phyloP scores from a whole-genome alignment of 2,329 filamentous ascomycete genomes.

The Hypomyces perniciosus region DNA sequence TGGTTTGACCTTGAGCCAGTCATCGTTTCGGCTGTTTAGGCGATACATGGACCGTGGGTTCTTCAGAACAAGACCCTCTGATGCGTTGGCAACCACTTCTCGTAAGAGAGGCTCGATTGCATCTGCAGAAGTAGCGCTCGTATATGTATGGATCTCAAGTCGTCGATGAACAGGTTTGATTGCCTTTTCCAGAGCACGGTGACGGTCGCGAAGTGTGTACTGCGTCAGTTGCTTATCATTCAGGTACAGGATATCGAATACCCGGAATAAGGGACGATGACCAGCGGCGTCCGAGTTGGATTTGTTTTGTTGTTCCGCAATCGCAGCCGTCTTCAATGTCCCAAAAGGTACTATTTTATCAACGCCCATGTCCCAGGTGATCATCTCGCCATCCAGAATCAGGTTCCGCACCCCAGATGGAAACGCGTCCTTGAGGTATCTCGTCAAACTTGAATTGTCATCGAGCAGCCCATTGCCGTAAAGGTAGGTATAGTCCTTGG shows the following conservation, averaged over 20 bases:
- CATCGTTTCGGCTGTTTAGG: slow-evolving; percentile 83
- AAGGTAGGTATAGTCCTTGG: slow-evolving; percentile 91
- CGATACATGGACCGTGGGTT: slow-evolving; percentile 83
- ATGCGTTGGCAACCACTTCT: slow-evolving; percentile 77
- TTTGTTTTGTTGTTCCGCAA: slow-evolving; percentile 63
- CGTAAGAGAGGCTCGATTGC: slow-evolving; percentile 76
- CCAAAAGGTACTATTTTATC: slow-evolving; percentile 87
- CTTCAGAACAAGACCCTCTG: slow-evolving; percentile 88
- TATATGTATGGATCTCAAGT: slow-evolving; percentile 75
- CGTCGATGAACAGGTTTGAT: slow-evolving; percentile 66
- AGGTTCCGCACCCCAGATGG: slow-evolving; percentile 70
- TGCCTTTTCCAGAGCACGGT: slow-evolving; percentile 65
- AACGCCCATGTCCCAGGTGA: slow-evolving; percentile 86
- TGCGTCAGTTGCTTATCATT: slow-evolving; percentile 75
- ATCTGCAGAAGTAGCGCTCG: slow-evolving; percentile 57
- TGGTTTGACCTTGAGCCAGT: slow-evolving; percentile 98
- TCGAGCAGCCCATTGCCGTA: slow-evolving; percentile 77
- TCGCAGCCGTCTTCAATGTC: slow-evolving; percentile 83
- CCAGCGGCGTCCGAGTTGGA: slow-evolving; percentile 47
- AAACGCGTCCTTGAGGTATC: slow-evolving; percentile 74
- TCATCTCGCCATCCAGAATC: slow-evolving; percentile 97
- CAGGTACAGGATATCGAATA: slow-evolving; percentile 88
- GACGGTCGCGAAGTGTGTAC: slow-evolving; percentile 77
- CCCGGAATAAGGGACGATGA: slow-evolving; percentile 66
- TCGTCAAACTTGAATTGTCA: slow-evolving; percentile 68